Evolutionary conservation across 2,329 filamentous ascomycete genomes (phyloP), one percentile per base, ranked within the genome.

Genomic region (Trichoderma lentiforme): DNA sequence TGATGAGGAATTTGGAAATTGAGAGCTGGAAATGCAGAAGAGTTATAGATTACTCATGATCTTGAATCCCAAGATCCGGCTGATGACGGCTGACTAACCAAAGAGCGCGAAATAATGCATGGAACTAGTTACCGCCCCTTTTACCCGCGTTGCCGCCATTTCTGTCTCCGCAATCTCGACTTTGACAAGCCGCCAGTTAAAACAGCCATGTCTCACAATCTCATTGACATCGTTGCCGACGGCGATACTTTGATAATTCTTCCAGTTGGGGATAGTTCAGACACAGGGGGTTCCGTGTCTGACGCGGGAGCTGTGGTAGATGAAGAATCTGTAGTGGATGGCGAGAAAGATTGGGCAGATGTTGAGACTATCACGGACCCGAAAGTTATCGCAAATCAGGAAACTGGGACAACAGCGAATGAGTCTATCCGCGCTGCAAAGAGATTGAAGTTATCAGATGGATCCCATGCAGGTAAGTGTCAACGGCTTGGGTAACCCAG

Each of bases 161-260:
- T 62, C 34, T 18, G 32, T 56, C 14, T 53, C 18, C 28, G 9
- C 47, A 66, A 14, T 28, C 21, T 51, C 8, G 28, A 14, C 43
- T 24, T 24, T 53, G 21, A 12, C n/a, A 53, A 24, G 39, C 14
- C 24, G 7, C 12, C 43, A 32, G 15, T n/a, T 14, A 1, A 2
- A 58, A 34, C 24, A 68, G n/a, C 2, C 11, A 68, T 69, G 66
- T 24, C 5, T 18, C 2, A n/a, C 18, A 7, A 15, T 12, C 9
- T 18, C 24, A n/a, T 60, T 36, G 12, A 15, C 8, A 71, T 71
- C 8, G 70, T 66, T 15, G 36, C 62, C 3, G 70, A 71, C 36
- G 70, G 70, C n/a, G 70, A 71, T 36, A 61, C 70, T 3, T 24
- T 66, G 14, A 61, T 71, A 47, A 53, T 32, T 30, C 39, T 71